Evolutionary conservation across 2,329 filamentous ascomycete genomes (phyloP).

Genomic region (Fusarium hostae): DNA sequence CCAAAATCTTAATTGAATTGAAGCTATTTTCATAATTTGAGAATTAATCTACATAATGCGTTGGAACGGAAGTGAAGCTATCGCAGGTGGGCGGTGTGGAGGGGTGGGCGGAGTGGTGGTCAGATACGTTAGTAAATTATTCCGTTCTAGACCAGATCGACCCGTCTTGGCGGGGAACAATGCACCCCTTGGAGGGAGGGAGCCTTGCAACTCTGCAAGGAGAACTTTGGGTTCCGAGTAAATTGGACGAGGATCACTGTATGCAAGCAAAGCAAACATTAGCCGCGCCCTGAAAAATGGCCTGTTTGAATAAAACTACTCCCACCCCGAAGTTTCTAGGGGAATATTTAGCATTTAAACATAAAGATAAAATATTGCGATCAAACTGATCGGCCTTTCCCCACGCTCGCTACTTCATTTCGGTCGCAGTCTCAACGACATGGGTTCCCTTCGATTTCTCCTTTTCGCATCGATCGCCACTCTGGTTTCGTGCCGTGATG

Average conservation of each 20-base stretch:
- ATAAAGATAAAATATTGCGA: constrained; percentile 16
- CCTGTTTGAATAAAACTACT: not conserved
- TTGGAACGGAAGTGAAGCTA: too few relatives aligned
- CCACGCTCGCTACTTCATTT: constrained; percentile 17
- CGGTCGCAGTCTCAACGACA: not conserved
- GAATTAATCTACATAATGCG: not conserved
- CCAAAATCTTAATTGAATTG: not conserved
- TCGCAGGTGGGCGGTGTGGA: too few relatives aligned
- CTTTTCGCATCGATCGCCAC: constrained; percentile 43
- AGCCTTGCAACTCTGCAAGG: constrained; percentile 5
- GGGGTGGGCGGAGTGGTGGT: too few relatives aligned
- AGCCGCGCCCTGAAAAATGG: not conserved
- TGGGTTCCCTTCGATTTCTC: constrained; percentile 36
- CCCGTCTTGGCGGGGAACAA: constrained; percentile 12
- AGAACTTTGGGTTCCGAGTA: constrained; percentile 22
- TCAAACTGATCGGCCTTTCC: constrained; percentile 3
- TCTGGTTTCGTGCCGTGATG: constrained; percentile 44
- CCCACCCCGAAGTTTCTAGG: not conserved
- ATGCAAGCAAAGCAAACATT: not conserved
- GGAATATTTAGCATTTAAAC: not conserved
- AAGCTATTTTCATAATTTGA: not conserved
- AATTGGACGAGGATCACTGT: constrained; percentile 19
- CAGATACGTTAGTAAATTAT: not conserved
- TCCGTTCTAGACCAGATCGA: constrained; percentile 27
- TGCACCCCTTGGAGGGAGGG: constrained; percentile 6